phyloP scores from a whole-genome alignment of 768 basidiomycete species.

The Mycena leptocephala region DNA sequence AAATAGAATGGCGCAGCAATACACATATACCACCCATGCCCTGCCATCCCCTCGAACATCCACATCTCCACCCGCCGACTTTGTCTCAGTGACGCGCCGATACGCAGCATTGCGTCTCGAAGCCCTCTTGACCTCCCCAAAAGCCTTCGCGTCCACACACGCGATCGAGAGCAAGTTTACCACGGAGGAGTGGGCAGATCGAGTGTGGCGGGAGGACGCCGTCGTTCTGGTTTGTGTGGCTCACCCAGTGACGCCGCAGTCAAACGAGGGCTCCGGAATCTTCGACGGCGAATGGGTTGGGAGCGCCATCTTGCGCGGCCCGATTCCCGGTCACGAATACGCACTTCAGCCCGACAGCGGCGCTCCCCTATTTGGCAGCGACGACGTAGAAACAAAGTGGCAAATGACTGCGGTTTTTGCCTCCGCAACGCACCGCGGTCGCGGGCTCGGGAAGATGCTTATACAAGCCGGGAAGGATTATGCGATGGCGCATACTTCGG shows the following conservation, averaged over 20 bases:
- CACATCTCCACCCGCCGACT: background rate
- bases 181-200: constrained; percentile 15
- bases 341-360: constrained; percentile 12
- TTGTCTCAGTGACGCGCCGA: too few species aligned
- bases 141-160: constrained; percentile 28
- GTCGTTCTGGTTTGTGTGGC: constrained; percentile 36
- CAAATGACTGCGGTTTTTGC: constrained; percentile 36
- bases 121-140: constrained; percentile 31
- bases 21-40: constrained; percentile 27
- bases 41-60: constrained; percentile 25
- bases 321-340: constrained; percentile 23
- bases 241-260: background rate
- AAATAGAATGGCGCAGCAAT: constrained; percentile 6
- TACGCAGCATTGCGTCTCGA: constrained; percentile 34
- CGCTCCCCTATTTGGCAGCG: background rate
- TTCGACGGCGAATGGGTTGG: constrained; percentile 29
- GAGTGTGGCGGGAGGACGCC: constrained; percentile 26
- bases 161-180: constrained; percentile 32
- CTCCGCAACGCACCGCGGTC: constrained; percentile 27
- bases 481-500: background rate
- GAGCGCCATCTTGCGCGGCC: constrained; percentile 30
- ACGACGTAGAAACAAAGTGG: constrained; percentile 34
- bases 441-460: constrained; percentile 32
- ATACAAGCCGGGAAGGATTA: constrained; percentile 35
- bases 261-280: background rate